Evolutionary conservation across 352 stramenopile species (phyloP).

Genomic region (Lagenidium giganteum): DNA sequence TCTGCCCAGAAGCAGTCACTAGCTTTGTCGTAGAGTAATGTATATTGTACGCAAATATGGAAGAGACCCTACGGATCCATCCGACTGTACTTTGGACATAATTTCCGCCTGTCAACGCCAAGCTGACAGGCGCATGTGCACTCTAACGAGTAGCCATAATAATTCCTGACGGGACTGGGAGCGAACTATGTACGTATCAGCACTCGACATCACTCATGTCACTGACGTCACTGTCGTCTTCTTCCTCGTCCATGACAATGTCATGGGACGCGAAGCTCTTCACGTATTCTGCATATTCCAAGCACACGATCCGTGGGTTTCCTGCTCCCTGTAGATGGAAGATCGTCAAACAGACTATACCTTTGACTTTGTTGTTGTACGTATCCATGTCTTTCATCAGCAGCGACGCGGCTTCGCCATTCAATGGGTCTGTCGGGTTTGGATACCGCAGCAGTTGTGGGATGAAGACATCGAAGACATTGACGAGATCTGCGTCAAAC

Average conservation of each 20-base stretch:
- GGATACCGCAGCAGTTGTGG: slow-evolving; percentile 91
- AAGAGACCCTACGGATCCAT: no score
- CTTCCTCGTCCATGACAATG: slow-evolving; percentile 65
- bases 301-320: no score
- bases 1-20: no score
- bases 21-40: no score
- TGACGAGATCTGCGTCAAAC: slow-evolving; percentile 87
- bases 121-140: no score
- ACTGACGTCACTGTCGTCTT: slow-evolving; percentile 78
- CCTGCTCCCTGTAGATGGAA: no score
- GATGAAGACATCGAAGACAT: slow-evolving; percentile 93
- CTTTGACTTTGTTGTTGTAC: slow-evolving; percentile 88
- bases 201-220: slow-evolving; percentile 79
- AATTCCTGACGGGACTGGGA: no score
- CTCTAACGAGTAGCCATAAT: no score
- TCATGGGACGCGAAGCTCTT: slow-evolving; percentile 67
- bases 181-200: slow-evolving; percentile 9
- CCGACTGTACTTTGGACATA: no score
- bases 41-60: no score
- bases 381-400: slow-evolving; percentile 85
- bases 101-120: no score
- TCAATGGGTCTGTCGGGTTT: slow-evolving; percentile 90
- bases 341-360: no score
- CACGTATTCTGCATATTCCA: slow-evolving; percentile 56
- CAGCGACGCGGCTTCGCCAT: slow-evolving; percentile 85